These are phyloP conservation scores for Mortierella polycephala DNA, from an alignment of 371 early-diverging fungal species.

Conservation along the genomic window DNA sequence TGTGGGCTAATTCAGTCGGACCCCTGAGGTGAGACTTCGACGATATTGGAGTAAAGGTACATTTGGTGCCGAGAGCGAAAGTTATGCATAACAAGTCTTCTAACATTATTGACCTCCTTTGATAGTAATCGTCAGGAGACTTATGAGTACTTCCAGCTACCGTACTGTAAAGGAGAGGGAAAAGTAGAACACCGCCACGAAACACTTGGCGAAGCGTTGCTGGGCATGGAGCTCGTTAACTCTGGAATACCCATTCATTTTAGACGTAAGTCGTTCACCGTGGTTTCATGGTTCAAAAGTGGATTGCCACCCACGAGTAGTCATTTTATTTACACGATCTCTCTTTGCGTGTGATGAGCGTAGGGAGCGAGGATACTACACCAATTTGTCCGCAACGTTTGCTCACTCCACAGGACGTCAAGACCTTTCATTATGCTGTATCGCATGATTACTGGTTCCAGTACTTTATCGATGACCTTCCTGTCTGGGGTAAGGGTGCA, in stretches of 20 bases:
- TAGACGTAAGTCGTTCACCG: slow-evolving; percentile 49
- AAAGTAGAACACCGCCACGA: slow-evolving; percentile 78
- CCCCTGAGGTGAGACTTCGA: slow-evolving; percentile 49
- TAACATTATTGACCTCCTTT: not conserved
- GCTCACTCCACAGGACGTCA: slow-evolving; percentile 60
- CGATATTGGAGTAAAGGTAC: no score
- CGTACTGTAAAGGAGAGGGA: slow-evolving; percentile 75
- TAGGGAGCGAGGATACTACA: slow-evolving; percentile 20
- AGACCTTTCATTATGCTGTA: slow-evolving; percentile 72
- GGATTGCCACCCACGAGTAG: not conserved
- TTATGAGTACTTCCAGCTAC: slow-evolving; percentile 81
- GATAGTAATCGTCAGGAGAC: slow-evolving; percentile 77
- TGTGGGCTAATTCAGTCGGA: slow-evolving; percentile 86
- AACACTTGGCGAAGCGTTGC: slow-evolving; percentile 83
- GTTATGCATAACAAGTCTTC: no score
- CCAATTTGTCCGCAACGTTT: slow-evolving; percentile 58
- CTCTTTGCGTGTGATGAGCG: not conserved
- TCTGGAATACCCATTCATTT: slow-evolving; percentile 78
- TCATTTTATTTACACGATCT: not conserved
- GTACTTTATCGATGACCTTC: slow-evolving; percentile 79
- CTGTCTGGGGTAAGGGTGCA: slow-evolving; percentile 59
- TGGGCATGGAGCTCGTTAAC: slow-evolving; percentile 80
- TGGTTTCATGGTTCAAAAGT: not conserved
- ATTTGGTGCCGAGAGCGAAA: no score
- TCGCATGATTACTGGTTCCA: slow-evolving; percentile 76